These are phyloP conservation scores for Aspergillus spinulosporus DNA, from an alignment of 2,329 filamentous ascomycete species.

Conservation along the genomic window DNA sequence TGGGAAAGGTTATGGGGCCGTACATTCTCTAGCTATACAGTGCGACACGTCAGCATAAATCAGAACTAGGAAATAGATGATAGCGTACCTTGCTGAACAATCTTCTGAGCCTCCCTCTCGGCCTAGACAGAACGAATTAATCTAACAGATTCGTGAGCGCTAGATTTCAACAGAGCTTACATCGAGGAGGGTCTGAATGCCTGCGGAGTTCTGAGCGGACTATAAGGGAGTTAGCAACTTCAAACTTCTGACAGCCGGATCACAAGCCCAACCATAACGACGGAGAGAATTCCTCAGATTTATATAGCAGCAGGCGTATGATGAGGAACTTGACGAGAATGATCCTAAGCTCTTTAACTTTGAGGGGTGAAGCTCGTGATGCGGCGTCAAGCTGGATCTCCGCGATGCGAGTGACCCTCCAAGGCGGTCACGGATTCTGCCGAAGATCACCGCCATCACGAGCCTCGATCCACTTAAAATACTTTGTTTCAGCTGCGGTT, in stretches of 20 bases:
- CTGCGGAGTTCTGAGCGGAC: slow-evolving; percentile 97
- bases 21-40: slow-evolving; percentile 81
- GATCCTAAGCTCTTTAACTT: slow-evolving; percentile 18
- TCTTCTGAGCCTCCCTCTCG: slow-evolving; percentile 97
- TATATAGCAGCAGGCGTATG: slow-evolving; percentile 6
- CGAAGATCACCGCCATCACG: slow-evolving; percentile 31
- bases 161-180: slow-evolving; percentile 58
- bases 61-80: neutral
- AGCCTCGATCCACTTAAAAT: slow-evolving; percentile 20
- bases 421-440: slow-evolving; percentile 39
- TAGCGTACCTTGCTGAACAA: slow-evolving; percentile 85
- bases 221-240: slow-evolving; percentile 42
- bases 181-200: slow-evolving; percentile 98
- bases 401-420: slow-evolving; percentile 32
- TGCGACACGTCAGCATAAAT: slow-evolving; percentile 26
- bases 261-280: slow-evolving; percentile 32
- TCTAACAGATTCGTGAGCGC: slow-evolving; percentile 3
- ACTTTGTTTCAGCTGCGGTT: neutral
- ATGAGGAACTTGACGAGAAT: slow-evolving; percentile 13
- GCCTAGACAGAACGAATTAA: slow-evolving; percentile 58
- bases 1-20: slow-evolving; percentile 19
- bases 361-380: slow-evolving; percentile 32
- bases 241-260: slow-evolving; percentile 4
- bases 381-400: slow-evolving; percentile 21
- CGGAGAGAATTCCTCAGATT: slow-evolving; percentile 14